These are phyloP conservation scores for Fusarium sp. DNA, from an alignment of 2,329 filamentous ascomycete species.

Conservation along the genomic window DNA sequence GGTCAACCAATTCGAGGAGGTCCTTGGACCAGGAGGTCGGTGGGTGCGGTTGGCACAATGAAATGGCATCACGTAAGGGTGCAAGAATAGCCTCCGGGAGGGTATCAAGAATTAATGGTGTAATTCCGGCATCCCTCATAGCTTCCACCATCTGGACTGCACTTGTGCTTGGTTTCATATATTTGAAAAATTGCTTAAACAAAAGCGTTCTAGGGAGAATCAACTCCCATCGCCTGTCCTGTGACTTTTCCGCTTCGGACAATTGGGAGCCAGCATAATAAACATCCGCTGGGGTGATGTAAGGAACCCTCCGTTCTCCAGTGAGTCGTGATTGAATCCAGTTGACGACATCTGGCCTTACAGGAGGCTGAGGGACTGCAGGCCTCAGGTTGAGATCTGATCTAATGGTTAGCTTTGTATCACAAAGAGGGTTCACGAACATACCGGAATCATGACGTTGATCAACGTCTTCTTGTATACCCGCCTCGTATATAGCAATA, in stretches of 20 bases:
- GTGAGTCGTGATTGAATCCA: slow-evolving; percentile 64
- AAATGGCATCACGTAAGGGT: slow-evolving; percentile 84
- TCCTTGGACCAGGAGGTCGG: slow-evolving; percentile 78
- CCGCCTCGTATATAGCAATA: slow-evolving; percentile 60
- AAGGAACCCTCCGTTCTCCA: slow-evolving; percentile 49
- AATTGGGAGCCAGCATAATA: slow-evolving; percentile 54
- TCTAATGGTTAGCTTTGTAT: slow-evolving; percentile 11
- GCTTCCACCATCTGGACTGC: slow-evolving; percentile 76
- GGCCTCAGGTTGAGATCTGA: slow-evolving; percentile 48
- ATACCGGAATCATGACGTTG: slow-evolving; percentile 54
- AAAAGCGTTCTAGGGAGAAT: slow-evolving; percentile 75
- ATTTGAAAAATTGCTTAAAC: slow-evolving; percentile 74
- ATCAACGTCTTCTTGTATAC: slow-evolving; percentile 61
- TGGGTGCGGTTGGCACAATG: slow-evolving; percentile 84
- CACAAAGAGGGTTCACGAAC: not conserved
- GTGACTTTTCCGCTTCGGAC: slow-evolving; percentile 48
- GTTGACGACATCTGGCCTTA: slow-evolving; percentile 57
- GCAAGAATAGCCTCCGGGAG: slow-evolving; percentile 86
- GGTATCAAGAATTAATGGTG: slow-evolving; percentile 75
- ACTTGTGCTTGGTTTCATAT: slow-evolving; percentile 61
- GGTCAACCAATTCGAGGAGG: slow-evolving; percentile 79
- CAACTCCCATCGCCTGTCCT: slow-evolving; percentile 55
- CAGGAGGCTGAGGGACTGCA: slow-evolving; percentile 48
- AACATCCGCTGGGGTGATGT: slow-evolving; percentile 58
- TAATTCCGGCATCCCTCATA: slow-evolving; percentile 77